Evolutionary conservation across 768 basidiomycete species (phyloP).

Genomic region (Epithele typhae): DNA sequence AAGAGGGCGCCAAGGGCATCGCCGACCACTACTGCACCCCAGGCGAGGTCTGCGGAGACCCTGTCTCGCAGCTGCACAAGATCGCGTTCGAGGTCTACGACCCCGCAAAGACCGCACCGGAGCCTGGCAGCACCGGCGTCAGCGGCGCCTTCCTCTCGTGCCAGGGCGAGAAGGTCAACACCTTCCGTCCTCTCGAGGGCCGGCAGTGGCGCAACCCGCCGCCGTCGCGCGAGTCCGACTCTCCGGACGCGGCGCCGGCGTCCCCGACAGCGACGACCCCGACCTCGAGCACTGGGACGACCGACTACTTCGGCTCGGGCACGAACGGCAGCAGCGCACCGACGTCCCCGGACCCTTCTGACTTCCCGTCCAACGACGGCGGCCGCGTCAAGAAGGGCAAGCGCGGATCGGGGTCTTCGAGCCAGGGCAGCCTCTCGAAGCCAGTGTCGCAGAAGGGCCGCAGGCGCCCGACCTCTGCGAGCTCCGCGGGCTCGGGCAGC

Average conservation of each 20-base stretch:
- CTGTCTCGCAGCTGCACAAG: constrained; percentile 94
- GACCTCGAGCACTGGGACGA: constrained; percentile 32
- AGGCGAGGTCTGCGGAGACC: constrained; percentile 89
- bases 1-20: constrained; percentile 82
- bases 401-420: constrained; percentile 72
- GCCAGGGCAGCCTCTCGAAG: constrained; percentile 53
- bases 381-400: constrained; percentile 79
- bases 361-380: constrained; percentile 76
- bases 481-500: constrained; percentile 40
- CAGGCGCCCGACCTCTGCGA: constrained; percentile 71
- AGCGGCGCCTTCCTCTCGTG: constrained; percentile 85
- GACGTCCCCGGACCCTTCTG: constrained; percentile 59
- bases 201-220: constrained; percentile 59
- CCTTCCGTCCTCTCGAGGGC: constrained; percentile 79
- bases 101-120: constrained; percentile 59
- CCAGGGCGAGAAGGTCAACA: constrained; percentile 92
- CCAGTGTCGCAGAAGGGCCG: constrained; percentile 54
- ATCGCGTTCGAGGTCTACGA: constrained; percentile 92
- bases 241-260: constrained; percentile 49
- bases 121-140: constrained; percentile 71
- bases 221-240: constrained; percentile 28
- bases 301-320: constrained; percentile 61
- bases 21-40: constrained; percentile 78
- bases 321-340: constrained; percentile 60
- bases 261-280: constrained; percentile 68